Conservation (phyloP, 768 basidiomycete species). For the Russula ochroleuca region DNA sequence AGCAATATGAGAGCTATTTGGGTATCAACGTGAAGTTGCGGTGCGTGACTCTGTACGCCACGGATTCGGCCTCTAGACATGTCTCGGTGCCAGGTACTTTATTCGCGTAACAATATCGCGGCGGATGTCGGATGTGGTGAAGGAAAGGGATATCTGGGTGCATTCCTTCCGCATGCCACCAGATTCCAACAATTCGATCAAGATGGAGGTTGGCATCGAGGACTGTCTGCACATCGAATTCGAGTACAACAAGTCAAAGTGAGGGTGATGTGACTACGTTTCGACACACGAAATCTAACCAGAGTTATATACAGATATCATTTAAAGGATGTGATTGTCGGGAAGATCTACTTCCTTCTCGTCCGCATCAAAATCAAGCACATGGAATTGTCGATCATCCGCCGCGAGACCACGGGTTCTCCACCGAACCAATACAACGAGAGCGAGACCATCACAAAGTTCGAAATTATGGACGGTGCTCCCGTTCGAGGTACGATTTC, state of each 20-base stretch:
- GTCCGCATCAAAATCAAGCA: constrained; percentile 99
- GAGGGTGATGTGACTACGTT: constrained; percentile 32
- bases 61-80: neutral
- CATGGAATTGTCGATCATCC: constrained; percentile 98
- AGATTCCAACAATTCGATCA: constrained; percentile 96
- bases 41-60: constrained; percentile 42
- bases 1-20: constrained; percentile 96
- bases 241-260: constrained; percentile 99
- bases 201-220: constrained; percentile 99
- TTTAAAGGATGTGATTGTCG: constrained; percentile 97
- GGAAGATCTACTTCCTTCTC: constrained; percentile 98
- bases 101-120: constrained; percentile 87
- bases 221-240: constrained; percentile 99
- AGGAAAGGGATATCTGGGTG: constrained; percentile 96
- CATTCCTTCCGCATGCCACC: constrained; percentile 99
- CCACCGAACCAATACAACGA: constrained; percentile 99
- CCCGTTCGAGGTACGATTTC: constrained; percentile 76
- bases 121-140: constrained; percentile 87
- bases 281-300: neutral
- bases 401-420: constrained; percentile 93
- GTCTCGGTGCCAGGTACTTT: constrained; percentile 64
- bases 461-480: constrained; percentile 98
- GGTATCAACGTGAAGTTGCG: constrained; percentile 98
- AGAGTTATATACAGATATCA: constrained; percentile 66
- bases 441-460: constrained; percentile 98